Percentiles rank a stretch among this genome's conserved stretches.
These are phyloP conservation scores for Penicillium atrosanguineum DNA, from an alignment of 495 filamentous ascomycete genomes.

Conservation along the genomic window DNA sequence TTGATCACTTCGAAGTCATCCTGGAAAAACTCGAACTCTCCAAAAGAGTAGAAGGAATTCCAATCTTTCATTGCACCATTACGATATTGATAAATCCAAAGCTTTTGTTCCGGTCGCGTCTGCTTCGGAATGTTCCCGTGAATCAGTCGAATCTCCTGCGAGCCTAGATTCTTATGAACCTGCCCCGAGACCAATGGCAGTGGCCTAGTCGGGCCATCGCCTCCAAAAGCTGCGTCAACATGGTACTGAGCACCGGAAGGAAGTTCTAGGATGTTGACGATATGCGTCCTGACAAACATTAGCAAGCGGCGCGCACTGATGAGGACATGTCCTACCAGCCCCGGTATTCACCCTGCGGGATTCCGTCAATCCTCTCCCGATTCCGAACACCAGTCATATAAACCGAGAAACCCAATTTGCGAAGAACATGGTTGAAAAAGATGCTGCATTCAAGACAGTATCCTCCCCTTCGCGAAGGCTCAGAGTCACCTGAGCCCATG, in stretches of 20 bases:
- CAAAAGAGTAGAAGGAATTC: constrained; percentile 59
- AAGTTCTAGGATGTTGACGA: constrained; percentile 66
- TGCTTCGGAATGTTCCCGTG: constrained; percentile 47
- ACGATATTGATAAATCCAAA: constrained; percentile 65
- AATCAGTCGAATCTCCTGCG: constrained; percentile 50
- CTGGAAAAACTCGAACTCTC: constrained; percentile 58
- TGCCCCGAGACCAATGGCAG: constrained; percentile 45
- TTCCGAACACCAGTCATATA: constrained; percentile 50
- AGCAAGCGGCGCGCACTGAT: not conserved
- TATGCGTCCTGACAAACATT: constrained; percentile 54
- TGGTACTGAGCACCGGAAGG: constrained; percentile 45
- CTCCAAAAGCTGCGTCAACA: constrained; percentile 73
- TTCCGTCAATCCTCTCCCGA: constrained; percentile 31
- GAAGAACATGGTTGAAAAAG: constrained; percentile 63
- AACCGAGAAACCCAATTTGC: constrained; percentile 58
- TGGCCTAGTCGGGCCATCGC: constrained; percentile 56
- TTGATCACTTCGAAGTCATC: constrained; percentile 67
- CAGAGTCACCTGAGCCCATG: constrained; percentile 32
- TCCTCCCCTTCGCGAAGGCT: constrained; percentile 56
- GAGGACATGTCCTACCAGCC: constrained; percentile 36
- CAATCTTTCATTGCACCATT: constrained; percentile 45
- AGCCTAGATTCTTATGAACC: constrained; percentile 40
- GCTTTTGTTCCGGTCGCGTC: constrained; percentile 35
- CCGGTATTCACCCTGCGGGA: constrained; percentile 32
- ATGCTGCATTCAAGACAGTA: constrained; percentile 77